phyloP scores from a whole-genome alignment of 2,329 filamentous ascomycete species.

The Zalaria sp. region DNA sequence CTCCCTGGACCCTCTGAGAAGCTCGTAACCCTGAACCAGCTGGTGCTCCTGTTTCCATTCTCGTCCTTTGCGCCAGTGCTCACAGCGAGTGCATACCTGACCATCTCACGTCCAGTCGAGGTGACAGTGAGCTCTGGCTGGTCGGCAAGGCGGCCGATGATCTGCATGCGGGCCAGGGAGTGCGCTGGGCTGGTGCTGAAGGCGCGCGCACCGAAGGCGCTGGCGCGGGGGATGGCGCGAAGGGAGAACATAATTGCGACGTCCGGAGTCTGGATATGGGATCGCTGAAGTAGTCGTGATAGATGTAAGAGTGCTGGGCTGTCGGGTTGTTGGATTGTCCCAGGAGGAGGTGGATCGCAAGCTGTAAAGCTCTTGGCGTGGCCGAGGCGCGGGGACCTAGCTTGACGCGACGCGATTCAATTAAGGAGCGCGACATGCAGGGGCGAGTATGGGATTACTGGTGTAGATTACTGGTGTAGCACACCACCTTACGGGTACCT shows the following conservation, averaged over 20 bases:
- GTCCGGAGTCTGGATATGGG: too few species aligned
- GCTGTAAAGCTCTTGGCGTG: too few species aligned
- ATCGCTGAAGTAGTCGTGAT: too few species aligned
- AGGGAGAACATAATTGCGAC: slow-evolving; percentile 5
- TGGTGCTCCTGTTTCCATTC: slow-evolving; percentile 50
- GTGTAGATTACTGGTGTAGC: too few species aligned
- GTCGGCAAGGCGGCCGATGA: slow-evolving; percentile 73
- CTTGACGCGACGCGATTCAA: too few species aligned
- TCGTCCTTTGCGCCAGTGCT: slow-evolving; percentile 54
- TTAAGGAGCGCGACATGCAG: too few species aligned
- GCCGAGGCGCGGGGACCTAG: too few species aligned
- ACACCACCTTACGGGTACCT: too few species aligned
- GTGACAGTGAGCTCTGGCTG: slow-evolving; percentile 63
- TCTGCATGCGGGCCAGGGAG: slow-evolving; percentile 62
- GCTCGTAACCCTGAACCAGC: slow-evolving; percentile 70
- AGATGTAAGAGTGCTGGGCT: too few species aligned
- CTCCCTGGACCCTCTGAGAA: slow-evolving; percentile 57
- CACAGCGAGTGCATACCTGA: slow-evolving; percentile 66
- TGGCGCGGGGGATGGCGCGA: slow-evolving; percentile 31
- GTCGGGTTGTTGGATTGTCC: too few species aligned
- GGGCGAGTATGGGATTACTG: too few species aligned
- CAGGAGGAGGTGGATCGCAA: too few species aligned
- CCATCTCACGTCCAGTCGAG: slow-evolving; percentile 54
- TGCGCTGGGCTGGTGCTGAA: slow-evolving; percentile 59
- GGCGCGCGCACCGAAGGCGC: slow-evolving; percentile 40